Evolutionary conservation across 345 rosid species (phyloP), one percentile per base, ranked within the genome.

Genomic region (Diplotaxis tenuifolia): DNA sequence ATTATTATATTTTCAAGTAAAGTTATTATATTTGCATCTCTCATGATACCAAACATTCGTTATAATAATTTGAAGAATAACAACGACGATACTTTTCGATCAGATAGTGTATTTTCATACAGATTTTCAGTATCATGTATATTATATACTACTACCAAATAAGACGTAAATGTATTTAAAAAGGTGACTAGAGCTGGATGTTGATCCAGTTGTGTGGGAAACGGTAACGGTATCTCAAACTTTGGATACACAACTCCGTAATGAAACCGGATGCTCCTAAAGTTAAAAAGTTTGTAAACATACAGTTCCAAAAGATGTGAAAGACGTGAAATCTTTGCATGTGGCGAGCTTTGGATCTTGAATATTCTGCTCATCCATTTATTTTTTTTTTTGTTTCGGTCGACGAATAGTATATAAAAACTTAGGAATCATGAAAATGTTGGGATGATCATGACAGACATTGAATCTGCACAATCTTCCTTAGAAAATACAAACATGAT

Each of bases 181-280:
- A n/a, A 19, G 29, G 47, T 9, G 3, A 60, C 19, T 9, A 50
- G 21, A 32, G 56, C n/a, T n/a, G 16, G 18, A 27, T 27, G 36
- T 14, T 63, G 57, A 59, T 27, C 62, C 20, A 58, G 60, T 66
- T 40, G 16, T 42, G 72, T 74, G 67, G 73, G 68, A 67, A 59
- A 10, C 36, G 14, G 42, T 45, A 52, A 74, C 14, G 61, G 12
- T 47, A 31, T 67, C 72, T 67, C n/a, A 59, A 49, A 66, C 78
- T 74, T n/a, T 67, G 73, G 78, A 16, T 74, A 67, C 72, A 49
- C 50, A 67, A 74, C 78, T 67, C 67, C 78, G 78, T 74, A 59
- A 8, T 58, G 42, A 59, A 59, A 50, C 68, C 73, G 73, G 55
- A 67, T 23, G 16, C 67, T 47, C 12, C 15, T 45, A 10, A 8